Evolutionary conservation across 164 flowering plant species (phyloP).

Genomic region (Vitis labrusca): DNA sequence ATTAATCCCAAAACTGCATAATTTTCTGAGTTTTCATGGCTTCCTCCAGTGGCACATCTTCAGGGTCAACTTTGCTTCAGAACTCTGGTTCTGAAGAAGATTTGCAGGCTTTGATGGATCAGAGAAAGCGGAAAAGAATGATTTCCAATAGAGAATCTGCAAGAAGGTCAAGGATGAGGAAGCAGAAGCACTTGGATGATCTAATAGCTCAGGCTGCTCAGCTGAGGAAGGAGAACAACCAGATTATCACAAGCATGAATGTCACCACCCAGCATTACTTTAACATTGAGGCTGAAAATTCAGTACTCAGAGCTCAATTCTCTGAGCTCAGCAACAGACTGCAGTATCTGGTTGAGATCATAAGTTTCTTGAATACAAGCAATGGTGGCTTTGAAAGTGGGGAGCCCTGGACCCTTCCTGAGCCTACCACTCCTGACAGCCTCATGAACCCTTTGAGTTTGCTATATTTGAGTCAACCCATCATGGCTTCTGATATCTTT

Average conservation of each 20-base stretch:
- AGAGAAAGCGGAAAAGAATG: conserved; percentile 49
- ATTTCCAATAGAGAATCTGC: conserved; percentile 52
- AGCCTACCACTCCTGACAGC: conserved; percentile 7
- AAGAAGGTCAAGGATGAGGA: conserved; percentile 48
- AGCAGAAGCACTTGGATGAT: conserved; percentile 50
- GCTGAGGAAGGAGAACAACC: conserved; percentile 27
- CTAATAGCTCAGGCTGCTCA: conserved; percentile 26
- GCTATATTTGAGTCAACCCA: conserved; percentile 35
- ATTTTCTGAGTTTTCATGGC: conserved; percentile 22
- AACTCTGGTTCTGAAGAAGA: conserved; percentile 41
- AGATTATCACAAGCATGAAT: conserved; percentile 26
- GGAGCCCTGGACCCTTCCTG: conserved; percentile 2
- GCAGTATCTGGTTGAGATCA: conserved; percentile 35
- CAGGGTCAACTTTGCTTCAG: conserved; percentile 25
- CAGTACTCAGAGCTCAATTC: conserved; percentile 38
- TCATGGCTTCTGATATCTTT: conserved; percentile 36
- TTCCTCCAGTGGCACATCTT: conserved; percentile 37
- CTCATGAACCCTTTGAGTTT: conserved; percentile 30
- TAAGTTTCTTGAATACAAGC: conserved; percentile 13
- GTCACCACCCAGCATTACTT: conserved; percentile 23
- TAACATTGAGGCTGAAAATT: conserved; percentile 40
- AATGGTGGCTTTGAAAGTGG: background rate
- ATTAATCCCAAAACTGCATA: background rate
- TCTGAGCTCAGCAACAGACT: conserved; percentile 36
- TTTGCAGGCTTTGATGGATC: conserved; percentile 34